phyloP scores from a whole-genome alignment of 169 alveolate genomes.

The Plasmodium malariae region DNA sequence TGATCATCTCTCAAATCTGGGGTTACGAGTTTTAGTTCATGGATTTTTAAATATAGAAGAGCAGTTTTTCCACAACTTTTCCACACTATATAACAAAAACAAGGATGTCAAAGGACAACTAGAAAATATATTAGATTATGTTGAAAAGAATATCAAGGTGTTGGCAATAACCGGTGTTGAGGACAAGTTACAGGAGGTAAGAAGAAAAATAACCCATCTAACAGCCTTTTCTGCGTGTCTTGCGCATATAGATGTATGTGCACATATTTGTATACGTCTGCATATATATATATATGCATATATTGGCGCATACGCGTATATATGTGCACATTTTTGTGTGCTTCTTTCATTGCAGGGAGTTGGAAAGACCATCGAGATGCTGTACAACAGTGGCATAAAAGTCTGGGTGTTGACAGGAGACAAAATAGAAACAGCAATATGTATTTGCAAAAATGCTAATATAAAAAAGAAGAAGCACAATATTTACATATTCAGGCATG shows the following conservation, averaged over 20 bases:
- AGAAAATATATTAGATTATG: slow-evolving; percentile 78
- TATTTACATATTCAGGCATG: slow-evolving; percentile 80
- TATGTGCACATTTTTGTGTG: not conserved
- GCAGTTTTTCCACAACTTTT: slow-evolving; percentile 88
- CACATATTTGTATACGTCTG: not conserved
- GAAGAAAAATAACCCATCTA: not conserved
- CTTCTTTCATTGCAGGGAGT: slow-evolving; percentile 86
- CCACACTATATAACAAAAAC: slow-evolving; percentile 79
- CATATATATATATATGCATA: not conserved
- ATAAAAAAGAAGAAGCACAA: slow-evolving; percentile 89
- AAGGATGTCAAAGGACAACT: slow-evolving; percentile 80
- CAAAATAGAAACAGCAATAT: slow-evolving; percentile 99
- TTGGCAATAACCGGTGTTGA: slow-evolving; percentile 97
- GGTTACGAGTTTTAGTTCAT: slow-evolving; percentile 96
- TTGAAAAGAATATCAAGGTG: slow-evolving; percentile 91
- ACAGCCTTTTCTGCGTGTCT: not conserved
- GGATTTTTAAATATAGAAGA: slow-evolving; percentile 93
- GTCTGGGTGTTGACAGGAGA: slow-evolving; percentile 99
- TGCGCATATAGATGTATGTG: not conserved
- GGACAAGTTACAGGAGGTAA: slow-evolving; percentile 95
- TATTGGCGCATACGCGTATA: not conserved
- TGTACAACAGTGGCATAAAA: slow-evolving; percentile 97
- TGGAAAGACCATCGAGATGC: slow-evolving; percentile 92
- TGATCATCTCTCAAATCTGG: slow-evolving; percentile 94
- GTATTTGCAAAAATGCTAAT: slow-evolving; percentile 97